Percentiles rank a stretch among this genome's conserved stretches.
These are phyloP conservation scores for Podospora appendiculata DNA, from an alignment of 495 filamentous ascomycete species.

Conservation along the genomic window DNA sequence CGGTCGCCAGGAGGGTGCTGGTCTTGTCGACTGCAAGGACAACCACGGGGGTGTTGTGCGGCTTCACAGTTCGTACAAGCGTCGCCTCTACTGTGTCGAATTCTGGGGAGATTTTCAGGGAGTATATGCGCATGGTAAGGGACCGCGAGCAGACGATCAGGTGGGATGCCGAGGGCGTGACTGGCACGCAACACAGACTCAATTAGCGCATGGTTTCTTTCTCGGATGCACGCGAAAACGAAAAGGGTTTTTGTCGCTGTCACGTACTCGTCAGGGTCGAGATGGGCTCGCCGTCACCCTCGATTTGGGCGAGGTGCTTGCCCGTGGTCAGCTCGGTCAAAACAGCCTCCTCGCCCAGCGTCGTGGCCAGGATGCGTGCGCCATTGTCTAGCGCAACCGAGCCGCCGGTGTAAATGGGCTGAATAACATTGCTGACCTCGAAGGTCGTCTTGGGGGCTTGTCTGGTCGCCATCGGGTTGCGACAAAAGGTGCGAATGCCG, in stretches of 20 bases:
- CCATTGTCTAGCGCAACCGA: slow-evolving; percentile 73
- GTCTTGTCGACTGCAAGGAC: slow-evolving; percentile 76
- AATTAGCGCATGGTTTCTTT: not conserved
- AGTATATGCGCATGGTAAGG: slow-evolving; percentile 86
- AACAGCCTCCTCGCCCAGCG: slow-evolving; percentile 79
- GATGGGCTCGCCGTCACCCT: slow-evolving; percentile 90
- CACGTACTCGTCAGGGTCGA: slow-evolving; percentile 69
- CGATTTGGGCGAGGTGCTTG: slow-evolving; percentile 72
- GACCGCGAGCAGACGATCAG: slow-evolving; percentile 88
- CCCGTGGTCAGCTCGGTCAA: slow-evolving; percentile 81
- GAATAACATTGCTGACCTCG: slow-evolving; percentile 68
- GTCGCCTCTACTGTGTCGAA: slow-evolving; percentile 51
- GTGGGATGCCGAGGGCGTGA: slow-evolving; percentile 82
- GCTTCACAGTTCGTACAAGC: slow-evolving; percentile 73
- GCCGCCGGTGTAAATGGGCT: slow-evolving; percentile 91
- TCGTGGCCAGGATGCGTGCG: slow-evolving; percentile 78
- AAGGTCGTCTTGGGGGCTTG: slow-evolving; percentile 70
- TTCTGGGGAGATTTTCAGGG: slow-evolving; percentile 52
- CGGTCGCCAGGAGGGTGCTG: slow-evolving; percentile 84
- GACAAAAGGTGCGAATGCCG: not conserved
- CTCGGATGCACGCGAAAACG: not conserved
- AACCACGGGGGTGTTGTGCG: slow-evolving; percentile 83
- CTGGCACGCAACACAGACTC: slow-evolving; percentile 25
- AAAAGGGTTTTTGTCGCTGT: not conserved
- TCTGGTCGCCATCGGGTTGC: slow-evolving; percentile 39